Evolutionary conservation across 2,329 filamentous ascomycete genomes (phyloP), one percentile per base, ranked within the genome.

Genomic region (Phialophora verrucosa): DNA sequence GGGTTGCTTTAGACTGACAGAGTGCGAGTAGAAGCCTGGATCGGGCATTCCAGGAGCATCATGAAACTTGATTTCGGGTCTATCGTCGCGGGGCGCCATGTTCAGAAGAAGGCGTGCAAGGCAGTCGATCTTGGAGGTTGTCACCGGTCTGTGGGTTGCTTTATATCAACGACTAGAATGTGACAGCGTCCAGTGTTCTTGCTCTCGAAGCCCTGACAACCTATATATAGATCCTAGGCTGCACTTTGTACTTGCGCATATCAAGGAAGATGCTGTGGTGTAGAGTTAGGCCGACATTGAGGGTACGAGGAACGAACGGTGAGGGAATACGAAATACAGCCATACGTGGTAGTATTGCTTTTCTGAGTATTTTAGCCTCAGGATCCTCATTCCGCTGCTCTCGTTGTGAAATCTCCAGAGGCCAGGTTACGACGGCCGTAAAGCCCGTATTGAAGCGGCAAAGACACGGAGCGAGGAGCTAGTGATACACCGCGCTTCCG

Each of bases 1-100:
- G 14, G 47, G 29, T 50, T 53, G 44, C 4, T 50, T 57, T 11
- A 67, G 27, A 17, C 35, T 56, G 38, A 61, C 65, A 17, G 61
- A 54, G 51, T 67, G 65, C 17, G 61, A 64, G 49, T 67, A 67
- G 57, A 67, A 67, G 27, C 44, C 35, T 14, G 65, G 65, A 14
- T 67, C 65, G 23, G 65, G 65, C 59, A 66, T 58, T 3, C 44
- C 38, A 14, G 64, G 53, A 35, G n/a, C 59, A 47, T 66, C 60
- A 27, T 53, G n/a, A 35, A 63, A 66, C 25, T 53, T 57, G 58
- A 62, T 61, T 51, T 47, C 42, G 6, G 64, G 64, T 62, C 49
- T 66, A 47, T 66, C 59, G 49, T 62, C 59, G 17, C 64, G 59
- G 20, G 64, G 59, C 3, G 64, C 64, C 64, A 66, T 66, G 10